A percentile compares a stretch with the other conserved stretches of the same genome.
Evolutionary conservation across 192 early-diverging fungal genomes (phyloP).

Genomic region (Piromyces finnis): DNA sequence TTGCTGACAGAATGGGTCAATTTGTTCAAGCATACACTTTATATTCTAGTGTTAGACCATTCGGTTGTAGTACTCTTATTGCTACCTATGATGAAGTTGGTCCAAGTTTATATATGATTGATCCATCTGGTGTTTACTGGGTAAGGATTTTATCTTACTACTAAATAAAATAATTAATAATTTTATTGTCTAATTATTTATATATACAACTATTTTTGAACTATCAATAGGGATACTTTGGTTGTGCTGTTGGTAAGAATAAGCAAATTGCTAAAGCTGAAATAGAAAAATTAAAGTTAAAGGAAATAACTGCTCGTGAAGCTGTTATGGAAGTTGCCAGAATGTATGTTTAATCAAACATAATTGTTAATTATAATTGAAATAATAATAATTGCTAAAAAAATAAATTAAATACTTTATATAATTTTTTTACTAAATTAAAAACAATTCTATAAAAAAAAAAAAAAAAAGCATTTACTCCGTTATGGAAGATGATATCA

Average conservation of each 20-base stretch:
- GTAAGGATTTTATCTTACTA: constrained; percentile 28
- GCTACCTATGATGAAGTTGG: constrained; percentile 57
- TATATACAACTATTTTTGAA: no score
- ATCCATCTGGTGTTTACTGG: constrained; percentile 91
- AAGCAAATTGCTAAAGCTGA: constrained; percentile 96
- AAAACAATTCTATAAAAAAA: no score
- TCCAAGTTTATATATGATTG: constrained; percentile 81
- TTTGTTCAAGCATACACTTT: constrained; percentile 94
- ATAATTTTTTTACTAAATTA: no score
- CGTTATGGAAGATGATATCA: constrained; percentile 77
- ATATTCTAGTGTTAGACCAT: constrained; percentile 88
- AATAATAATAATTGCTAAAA: no score
- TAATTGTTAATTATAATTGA: no score
- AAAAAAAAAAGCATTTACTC: constrained; percentile 55
- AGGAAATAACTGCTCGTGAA: constrained; percentile 57
- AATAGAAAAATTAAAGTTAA: constrained; percentile 86
- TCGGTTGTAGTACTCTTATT: constrained; percentile 72
- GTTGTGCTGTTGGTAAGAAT: constrained; percentile 89
- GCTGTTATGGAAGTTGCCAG: constrained; percentile 85
- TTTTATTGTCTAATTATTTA: no score
- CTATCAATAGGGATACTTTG: constrained; percentile 94
- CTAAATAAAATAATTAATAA: neutral
- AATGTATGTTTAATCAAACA: constrained; percentile 42
- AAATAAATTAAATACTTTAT: no score
- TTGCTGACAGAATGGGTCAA: constrained; percentile 81